phyloP scores from a whole-genome alignment of 306 rosid species.

The Fragaria iinumae region DNA sequence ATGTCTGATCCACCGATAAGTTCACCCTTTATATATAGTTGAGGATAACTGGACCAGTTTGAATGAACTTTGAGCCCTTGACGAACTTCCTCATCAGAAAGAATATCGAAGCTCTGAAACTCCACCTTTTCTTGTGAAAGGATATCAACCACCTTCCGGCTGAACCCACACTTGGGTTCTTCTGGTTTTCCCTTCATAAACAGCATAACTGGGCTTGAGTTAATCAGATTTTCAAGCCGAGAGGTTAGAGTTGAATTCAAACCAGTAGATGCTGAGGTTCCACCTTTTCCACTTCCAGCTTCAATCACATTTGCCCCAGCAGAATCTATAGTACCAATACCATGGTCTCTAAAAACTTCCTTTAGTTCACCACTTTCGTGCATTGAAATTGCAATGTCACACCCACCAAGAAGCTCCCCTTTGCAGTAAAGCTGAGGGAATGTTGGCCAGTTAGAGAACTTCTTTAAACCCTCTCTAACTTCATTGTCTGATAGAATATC shows the following conservation, averaged over 20 bases:
- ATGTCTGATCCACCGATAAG: constrained; percentile 95
- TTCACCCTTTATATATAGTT: constrained; percentile 70
- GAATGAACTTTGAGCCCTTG: constrained; percentile 88
- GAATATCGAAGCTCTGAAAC: constrained; percentile 77
- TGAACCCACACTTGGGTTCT: constrained; percentile 92
- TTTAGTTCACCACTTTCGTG: constrained; percentile 82
- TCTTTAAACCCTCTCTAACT: constrained; percentile 80
- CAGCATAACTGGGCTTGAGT: constrained; percentile 68
- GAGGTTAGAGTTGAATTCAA: constrained; percentile 59
- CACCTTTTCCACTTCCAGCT: constrained; percentile 54
- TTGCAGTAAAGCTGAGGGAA: constrained; percentile 92
- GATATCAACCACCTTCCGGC: constrained; percentile 89
- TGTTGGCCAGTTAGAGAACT: constrained; percentile 89
- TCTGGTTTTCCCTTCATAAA: constrained; percentile 91
- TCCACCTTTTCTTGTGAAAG: constrained; percentile 73
- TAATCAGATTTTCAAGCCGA: constrained; percentile 56
- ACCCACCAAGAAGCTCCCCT: constrained; percentile 94
- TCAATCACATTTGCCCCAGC: constrained; percentile 42
- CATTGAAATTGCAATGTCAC: constrained; percentile 84
- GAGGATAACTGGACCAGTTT: constrained; percentile 98
- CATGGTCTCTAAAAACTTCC: constrained; percentile 78
- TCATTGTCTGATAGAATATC: constrained; percentile 72
- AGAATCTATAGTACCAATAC: constrained; percentile 35
- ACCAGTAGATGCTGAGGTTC: constrained; percentile 52
- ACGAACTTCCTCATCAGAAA: constrained; percentile 80